Base-by-base conservation (phyloP, 352 stramenopile genomes). In the Globisporangium echinulatum region DNA sequence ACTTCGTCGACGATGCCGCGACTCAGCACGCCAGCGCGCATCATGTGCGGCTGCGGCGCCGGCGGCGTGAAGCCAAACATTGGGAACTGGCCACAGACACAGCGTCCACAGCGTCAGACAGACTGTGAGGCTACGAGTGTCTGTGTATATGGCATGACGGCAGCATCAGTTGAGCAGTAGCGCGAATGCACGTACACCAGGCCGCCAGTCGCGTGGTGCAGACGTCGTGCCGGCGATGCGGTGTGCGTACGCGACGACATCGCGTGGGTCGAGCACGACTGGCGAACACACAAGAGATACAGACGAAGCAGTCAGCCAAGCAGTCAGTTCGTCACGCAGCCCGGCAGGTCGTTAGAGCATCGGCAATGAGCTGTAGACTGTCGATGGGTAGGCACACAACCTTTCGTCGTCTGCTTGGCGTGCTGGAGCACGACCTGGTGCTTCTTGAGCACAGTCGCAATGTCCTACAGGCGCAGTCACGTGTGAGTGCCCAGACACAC, bases 21-120 rank as follows among this genome's bases (percentile, higher is more conserved):
- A 69, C 82, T 92, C 9, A 94, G 68, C 10, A 94, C 82, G 58
- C 84, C 84, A 0, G 82, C 84, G 40, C 84, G 82, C 84, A 94
- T 94, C 80, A 92, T 92, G 56, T 94, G 82, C 53, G 86, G 77
- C 48, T 90, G 84, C 15, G 84, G 84, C 9, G 84, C 84, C n/a
- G 84, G 84, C 4, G 84, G 84, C 71, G 88, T 87, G 58, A 94
- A 94, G 13, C 84, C 84, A 74, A 92, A 92, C 82, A 94, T 94
- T 1, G 84, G 80, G 52, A 90, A 88, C 82, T 94, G 42, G 11
- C 25, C 25, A 33, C 25, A 54, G 36, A 10, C 2, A 55, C 40
- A 68, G 1, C 25, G 2, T 33, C 25, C 25, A 33, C 25, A 33
- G 25, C 25, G 25, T 33, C 25, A 0, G 25, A 33, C 25, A 33